A percentile compares a stretch with the other conserved stretches of the same genome.
These are phyloP conservation scores for Kalanchoe fedtschenkoi DNA, from an alignment of 164 flowering plant species.

Conservation along the genomic window DNA sequence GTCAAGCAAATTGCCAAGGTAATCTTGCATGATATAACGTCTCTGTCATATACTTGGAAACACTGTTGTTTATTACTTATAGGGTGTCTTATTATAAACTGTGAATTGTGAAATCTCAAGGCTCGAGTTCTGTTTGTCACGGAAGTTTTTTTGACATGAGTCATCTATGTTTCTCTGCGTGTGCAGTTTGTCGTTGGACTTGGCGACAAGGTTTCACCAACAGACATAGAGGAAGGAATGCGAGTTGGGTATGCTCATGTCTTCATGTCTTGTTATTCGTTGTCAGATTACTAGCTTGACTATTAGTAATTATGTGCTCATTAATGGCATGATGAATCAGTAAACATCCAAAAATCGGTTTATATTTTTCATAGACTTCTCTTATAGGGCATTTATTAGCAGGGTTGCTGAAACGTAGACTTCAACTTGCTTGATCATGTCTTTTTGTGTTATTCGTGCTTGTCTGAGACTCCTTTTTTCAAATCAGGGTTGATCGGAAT, in stretches of 20 bases:
- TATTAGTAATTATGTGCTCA: no score
- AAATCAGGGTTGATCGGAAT: slow-evolving; percentile 82
- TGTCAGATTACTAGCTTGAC: no score
- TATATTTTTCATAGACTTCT: no score
- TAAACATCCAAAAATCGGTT: no score
- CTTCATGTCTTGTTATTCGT: not conserved
- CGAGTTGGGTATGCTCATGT: slow-evolving; percentile 73
- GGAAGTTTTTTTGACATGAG: not conserved
- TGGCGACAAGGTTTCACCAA: slow-evolving; percentile 94
- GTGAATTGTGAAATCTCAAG: not conserved
- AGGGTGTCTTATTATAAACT: no score
- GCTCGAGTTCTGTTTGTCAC: not conserved
- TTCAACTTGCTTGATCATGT: no score
- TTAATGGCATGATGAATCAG: no score
- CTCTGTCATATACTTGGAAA: not conserved
- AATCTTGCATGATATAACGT: slow-evolving; percentile 3
- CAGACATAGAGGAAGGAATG: slow-evolving; percentile 99
- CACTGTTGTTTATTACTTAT: no score
- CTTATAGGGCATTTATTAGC: no score
- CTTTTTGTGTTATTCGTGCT: not conserved
- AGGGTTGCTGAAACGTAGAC: no score
- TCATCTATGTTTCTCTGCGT: not conserved
- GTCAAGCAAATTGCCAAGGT: slow-evolving; percentile 99
- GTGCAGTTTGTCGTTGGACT: slow-evolving; percentile 98
- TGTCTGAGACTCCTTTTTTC: not conserved